These are phyloP conservation scores for Aureobasidium namibiae DNA, from an alignment of 2,329 filamentous ascomycete genomes.

Conservation along the genomic window DNA sequence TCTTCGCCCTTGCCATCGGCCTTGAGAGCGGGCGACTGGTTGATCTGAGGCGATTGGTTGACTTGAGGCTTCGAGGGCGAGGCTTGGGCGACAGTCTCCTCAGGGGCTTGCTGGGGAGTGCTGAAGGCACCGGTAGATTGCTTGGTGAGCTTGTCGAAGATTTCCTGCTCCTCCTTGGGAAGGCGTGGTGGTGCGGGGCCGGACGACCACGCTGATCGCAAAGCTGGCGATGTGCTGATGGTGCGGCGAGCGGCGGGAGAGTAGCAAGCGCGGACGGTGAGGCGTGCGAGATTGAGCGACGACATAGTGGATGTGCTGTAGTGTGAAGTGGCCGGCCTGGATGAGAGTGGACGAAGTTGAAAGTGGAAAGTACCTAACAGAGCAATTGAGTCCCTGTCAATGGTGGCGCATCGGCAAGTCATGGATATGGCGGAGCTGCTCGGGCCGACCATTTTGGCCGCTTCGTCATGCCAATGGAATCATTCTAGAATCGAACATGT, in stretches of 20 bases:
- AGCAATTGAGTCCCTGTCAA: background rate
- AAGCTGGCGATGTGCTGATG: slow-evolving; percentile 38
- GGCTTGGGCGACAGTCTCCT: slow-evolving; percentile 28
- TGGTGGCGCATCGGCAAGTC: background rate
- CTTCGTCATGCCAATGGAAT: background rate
- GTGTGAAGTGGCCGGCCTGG: too few species aligned
- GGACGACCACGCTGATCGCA: slow-evolving; percentile 25
- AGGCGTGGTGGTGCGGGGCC: slow-evolving; percentile 75
- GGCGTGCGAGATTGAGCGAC: background rate
- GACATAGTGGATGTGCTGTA: slow-evolving; percentile 3
- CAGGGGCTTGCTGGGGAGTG: slow-evolving; percentile 45
- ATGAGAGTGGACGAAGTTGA: too few species aligned
- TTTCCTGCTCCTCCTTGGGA: slow-evolving; percentile 78
- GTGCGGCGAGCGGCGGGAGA: slow-evolving; percentile 16
- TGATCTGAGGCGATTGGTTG: slow-evolving; percentile 26
- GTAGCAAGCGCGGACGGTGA: slow-evolving; percentile 10
- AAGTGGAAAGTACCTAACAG: background rate
- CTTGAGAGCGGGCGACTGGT: slow-evolving; percentile 34
- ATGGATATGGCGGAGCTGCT: background rate
- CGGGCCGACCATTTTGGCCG: slow-evolving; percentile 10
- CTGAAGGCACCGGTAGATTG: slow-evolving; percentile 68
- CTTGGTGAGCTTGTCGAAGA: slow-evolving; percentile 80
- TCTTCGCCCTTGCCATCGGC: slow-evolving; percentile 54
- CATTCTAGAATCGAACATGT: too few species aligned
- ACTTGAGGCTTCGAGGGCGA: slow-evolving; percentile 17